These are phyloP conservation scores for Boletus rubroflammeus DNA, from an alignment of 768 basidiomycete genomes.

Conservation along the genomic window DNA sequence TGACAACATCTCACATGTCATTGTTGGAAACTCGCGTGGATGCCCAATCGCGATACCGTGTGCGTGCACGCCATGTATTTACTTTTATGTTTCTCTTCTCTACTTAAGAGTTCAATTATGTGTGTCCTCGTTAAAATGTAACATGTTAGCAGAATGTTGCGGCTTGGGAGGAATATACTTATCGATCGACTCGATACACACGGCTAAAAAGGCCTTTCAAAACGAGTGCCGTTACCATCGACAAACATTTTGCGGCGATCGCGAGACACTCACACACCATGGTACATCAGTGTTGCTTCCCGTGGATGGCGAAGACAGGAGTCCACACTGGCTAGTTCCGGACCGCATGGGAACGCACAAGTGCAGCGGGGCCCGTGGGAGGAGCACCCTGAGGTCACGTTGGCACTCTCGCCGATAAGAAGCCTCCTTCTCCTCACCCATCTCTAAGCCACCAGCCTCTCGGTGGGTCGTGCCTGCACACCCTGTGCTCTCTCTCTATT, in stretches of 20 bases:
- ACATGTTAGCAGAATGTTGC: background rate
- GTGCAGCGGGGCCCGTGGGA: too few relatives aligned
- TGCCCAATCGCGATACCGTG: background rate
- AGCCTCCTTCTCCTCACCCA: too few relatives aligned
- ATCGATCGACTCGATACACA: background rate
- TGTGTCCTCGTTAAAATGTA: constrained; percentile 1
- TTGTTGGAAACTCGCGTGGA: background rate
- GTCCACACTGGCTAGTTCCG: too few relatives aligned
- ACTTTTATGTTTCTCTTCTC: background rate
- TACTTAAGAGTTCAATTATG: background rate
- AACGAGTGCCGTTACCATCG: background rate
- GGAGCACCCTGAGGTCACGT: too few relatives aligned
- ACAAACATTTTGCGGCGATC: too few relatives aligned
- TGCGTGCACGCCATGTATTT: background rate
- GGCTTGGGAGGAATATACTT: background rate
- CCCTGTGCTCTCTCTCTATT: too few relatives aligned
- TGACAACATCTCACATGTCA: constrained; percentile 22
- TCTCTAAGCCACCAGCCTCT: too few relatives aligned
- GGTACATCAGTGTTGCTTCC: too few relatives aligned
- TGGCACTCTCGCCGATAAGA: too few relatives aligned
- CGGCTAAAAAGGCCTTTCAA: background rate
- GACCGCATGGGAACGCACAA: too few relatives aligned
- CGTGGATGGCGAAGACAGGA: too few relatives aligned
- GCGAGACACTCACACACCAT: background rate
- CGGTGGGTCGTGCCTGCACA: too few relatives aligned